These are phyloP conservation scores for Agaricus sinodeliciosus DNA, from an alignment of 768 basidiomycete species.

Conservation along the genomic window DNA sequence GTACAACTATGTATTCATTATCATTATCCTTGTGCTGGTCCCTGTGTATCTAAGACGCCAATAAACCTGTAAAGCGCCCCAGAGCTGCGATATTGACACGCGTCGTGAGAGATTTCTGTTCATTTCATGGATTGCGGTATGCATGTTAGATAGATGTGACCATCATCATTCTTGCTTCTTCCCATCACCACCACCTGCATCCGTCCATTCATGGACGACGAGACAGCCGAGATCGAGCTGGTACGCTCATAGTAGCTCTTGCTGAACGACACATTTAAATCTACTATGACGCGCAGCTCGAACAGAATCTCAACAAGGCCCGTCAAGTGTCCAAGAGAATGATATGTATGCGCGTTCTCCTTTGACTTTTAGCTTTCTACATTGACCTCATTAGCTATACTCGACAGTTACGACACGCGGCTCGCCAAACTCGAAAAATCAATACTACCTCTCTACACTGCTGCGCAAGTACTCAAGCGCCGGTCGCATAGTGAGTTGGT, in stretches of 20 bases:
- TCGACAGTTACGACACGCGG: slow-evolving; percentile 79
- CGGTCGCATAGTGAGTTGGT: slow-evolving; percentile 58
- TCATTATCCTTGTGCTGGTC: slow-evolving; percentile 1
- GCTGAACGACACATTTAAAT: not conserved
- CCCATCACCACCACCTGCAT: not conserved
- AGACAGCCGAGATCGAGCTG: slow-evolving; percentile 72
- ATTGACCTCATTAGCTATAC: slow-evolving; percentile 53
- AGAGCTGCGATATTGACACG: too few relatives aligned
- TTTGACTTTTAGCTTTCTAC: slow-evolving; percentile 8
- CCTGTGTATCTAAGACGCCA: not conserved
- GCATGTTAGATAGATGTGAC: not conserved
- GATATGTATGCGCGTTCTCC: slow-evolving; percentile 53
- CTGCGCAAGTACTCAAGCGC: slow-evolving; percentile 68
- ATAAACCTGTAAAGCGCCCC: too few relatives aligned
- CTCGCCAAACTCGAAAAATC: slow-evolving; percentile 81
- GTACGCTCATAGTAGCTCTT: slow-evolving; percentile 24
- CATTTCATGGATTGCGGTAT: not conserved
- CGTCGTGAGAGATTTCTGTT: not conserved
- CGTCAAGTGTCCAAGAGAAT: slow-evolving; percentile 80
- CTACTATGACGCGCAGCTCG: slow-evolving; percentile 45
- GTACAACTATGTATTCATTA: slow-evolving; percentile 5
- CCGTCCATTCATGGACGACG: slow-evolving; percentile 46
- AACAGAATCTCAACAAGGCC: slow-evolving; percentile 85
- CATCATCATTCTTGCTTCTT: not conserved
- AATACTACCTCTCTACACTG: slow-evolving; percentile 75